These are phyloP conservation scores for Penicillium lagena DNA, from an alignment of 495 filamentous ascomycete species.

Conservation along the genomic window DNA sequence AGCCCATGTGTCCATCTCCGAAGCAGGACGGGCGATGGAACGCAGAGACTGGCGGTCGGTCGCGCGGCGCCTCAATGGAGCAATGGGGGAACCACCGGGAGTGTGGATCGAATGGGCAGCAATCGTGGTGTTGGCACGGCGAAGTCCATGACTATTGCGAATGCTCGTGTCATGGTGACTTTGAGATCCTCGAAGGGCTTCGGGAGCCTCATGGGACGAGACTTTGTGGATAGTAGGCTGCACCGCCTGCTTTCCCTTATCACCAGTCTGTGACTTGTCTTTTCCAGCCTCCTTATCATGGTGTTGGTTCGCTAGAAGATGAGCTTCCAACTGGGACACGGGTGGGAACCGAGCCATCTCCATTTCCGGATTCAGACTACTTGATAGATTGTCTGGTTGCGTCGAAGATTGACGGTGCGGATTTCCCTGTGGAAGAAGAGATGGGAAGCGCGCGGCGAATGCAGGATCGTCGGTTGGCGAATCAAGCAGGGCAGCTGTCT, in stretches of 20 bases:
- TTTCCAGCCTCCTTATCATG: neutral
- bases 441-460: slow-evolving; percentile 23
- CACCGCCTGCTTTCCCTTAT: too few species aligned
- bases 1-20: slow-evolving; percentile 11
- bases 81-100: neutral
- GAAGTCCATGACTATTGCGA: slow-evolving; percentile 3
- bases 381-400: slow-evolving; percentile 5
- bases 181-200: slow-evolving; percentile 2
- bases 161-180: neutral
- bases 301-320: slow-evolving; percentile 23
- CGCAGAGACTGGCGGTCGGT: slow-evolving; percentile 22
- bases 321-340: slow-evolving; percentile 39
- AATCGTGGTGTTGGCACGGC: slow-evolving; percentile 21
- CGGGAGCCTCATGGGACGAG: neutral
- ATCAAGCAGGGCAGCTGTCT: slow-evolving; percentile 12
- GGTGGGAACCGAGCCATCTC: slow-evolving; percentile 36
- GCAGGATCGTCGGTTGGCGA: slow-evolving; percentile 13
- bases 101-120: slow-evolving; percentile 1
- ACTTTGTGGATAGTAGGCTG: neutral
- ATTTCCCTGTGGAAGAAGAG: slow-evolving; percentile 15
- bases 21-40: slow-evolving; percentile 2
- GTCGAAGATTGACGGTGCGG: neutral
- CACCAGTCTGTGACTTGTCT: too few species aligned
- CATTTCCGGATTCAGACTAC: slow-evolving; percentile 13
- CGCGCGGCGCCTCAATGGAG: slow-evolving; percentile 18